Evolutionary conservation across 768 basidiomycete species (phyloP), one percentile per base, ranked within the genome.

Genomic region (Termitomyces titanicus): DNA sequence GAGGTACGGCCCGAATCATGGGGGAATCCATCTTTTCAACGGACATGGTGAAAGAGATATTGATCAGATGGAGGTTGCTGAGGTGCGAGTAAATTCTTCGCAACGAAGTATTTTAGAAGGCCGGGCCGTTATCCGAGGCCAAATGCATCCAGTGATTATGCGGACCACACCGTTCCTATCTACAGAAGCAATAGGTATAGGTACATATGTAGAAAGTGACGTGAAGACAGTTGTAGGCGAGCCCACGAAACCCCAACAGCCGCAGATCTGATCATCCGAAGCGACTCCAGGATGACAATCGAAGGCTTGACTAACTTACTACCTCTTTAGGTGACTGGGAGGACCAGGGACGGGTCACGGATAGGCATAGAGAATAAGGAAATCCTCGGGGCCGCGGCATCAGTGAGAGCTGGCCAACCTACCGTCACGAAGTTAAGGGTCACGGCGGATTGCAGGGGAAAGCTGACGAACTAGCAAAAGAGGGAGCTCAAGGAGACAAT

Each of bases 1-100:
- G 77, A 20, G 73, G 64, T 63, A 75, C 71, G 18, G 66, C 57
- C 6, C 74, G 67, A 62, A 79, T 77, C 52, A 82, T 75, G 20
- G 66, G 51, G 2, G 77, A 72, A 68, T 85, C 82, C 60, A 86
- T 77, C 64, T 79, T 80, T 69, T 84, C 76, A 54, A 84, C 66
- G 31, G 74, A 74, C 68, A 79, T 77, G 70, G 71, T 33, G 18
- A 25, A 39, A 24, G 15, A 24, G n/a, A 7, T 15, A 24, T 15
- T 3, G 15, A 37, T 37, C 10, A 25, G 24, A 48, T n/a, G 34
- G 24, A 35, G 31, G 8, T 24, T 8, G 15, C 22, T 24, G 2
- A 6, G 11, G 17, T 37, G 24, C 7, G 34, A n/a, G 34, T n/a
- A 1, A 11, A 35, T 13, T n/a, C 17, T 35, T 24, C 15, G 22